These are phyloP conservation scores for Globisporangium paroecandrum DNA, from an alignment of 352 stramenopile species.

Conservation along the genomic window DNA sequence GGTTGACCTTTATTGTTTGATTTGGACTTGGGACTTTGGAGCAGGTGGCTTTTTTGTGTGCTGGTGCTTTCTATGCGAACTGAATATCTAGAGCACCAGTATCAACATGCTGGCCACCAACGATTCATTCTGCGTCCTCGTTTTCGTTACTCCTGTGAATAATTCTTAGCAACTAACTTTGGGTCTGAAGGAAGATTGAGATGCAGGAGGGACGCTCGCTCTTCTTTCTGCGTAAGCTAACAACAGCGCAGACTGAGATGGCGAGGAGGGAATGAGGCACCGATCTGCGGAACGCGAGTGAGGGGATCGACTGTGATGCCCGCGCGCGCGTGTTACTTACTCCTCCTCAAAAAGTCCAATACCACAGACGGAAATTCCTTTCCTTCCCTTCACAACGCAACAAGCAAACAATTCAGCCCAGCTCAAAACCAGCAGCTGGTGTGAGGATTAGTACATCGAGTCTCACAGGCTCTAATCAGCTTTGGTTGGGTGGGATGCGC, in stretches of 20 bases:
- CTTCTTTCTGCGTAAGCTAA: background rate
- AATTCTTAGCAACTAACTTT: background rate
- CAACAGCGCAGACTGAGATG: background rate
- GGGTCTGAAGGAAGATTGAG: background rate
- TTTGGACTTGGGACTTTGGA: background rate
- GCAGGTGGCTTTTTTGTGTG: background rate
- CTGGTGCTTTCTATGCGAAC: background rate
- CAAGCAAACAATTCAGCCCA: background rate
- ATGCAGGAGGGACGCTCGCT: too few relatives aligned
- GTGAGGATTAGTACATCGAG: background rate
- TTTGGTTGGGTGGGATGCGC: background rate
- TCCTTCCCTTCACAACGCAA: background rate
- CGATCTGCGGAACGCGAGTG: too few relatives aligned
- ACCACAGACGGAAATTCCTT: background rate
- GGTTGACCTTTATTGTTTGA: background rate
- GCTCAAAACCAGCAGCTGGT: background rate
- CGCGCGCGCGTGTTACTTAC: background rate
- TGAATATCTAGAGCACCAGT: slow-evolving; percentile 3
- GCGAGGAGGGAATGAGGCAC: background rate
- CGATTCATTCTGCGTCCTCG: background rate
- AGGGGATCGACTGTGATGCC: background rate
- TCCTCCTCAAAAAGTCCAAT: background rate
- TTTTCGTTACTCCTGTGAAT: background rate
- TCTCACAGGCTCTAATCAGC: background rate
- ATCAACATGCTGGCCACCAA: background rate